Base-by-base conservation (phyloP, 495 filamentous ascomycete genomes). In the Penicillium cataractarum region DNA sequence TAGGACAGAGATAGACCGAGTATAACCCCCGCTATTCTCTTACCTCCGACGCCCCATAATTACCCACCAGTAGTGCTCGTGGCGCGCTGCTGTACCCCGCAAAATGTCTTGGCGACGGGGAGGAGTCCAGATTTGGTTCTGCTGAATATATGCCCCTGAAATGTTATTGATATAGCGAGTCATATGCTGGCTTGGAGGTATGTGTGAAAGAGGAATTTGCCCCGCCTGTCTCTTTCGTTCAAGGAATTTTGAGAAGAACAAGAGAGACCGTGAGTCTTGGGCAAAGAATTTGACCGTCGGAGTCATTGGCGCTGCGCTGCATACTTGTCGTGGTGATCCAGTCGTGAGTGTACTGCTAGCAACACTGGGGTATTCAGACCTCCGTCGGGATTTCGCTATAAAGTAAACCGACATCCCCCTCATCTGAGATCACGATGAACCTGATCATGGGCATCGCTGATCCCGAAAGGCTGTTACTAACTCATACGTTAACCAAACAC, bases 21-120 rank as follows among this genome's bases (percentile, higher is more conserved):
- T 22, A 22, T 22, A 22, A 22, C 1, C 40, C n/a, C 40, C 40
- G 19, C 40, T 22, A 22, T 10, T 22, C 21, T 21, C 8, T 46
- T 6, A 46, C 40, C 7, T 46, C 7, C n/a, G 7, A 6, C 19
- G 19, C 6, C n/a, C 40, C 24, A 31, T 31, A 51, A 29, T 51
- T 24, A 26, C 24, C 48, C 48, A 51, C 48, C 48, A 51, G 48
- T 51, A 6, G 24, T 51, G 48, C 48, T 51, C 15, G 48, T 24
- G 13, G 48, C 6, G 27, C 3, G 12, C 24, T 6, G 19, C 19
- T 31, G 12, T 29, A 51, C 48, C 48, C 48, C 48, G 48, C 48
- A 51, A 51, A 51, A 27, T 1, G 7, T 21, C 48, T 51, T 51
- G 48, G 48, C 48, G 27, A 29, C 24, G 12, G 24, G 24, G 24